Conservation (phyloP, 2,329 filamentous ascomycete genomes). For the Ophiostoma angusticollis region DNA sequence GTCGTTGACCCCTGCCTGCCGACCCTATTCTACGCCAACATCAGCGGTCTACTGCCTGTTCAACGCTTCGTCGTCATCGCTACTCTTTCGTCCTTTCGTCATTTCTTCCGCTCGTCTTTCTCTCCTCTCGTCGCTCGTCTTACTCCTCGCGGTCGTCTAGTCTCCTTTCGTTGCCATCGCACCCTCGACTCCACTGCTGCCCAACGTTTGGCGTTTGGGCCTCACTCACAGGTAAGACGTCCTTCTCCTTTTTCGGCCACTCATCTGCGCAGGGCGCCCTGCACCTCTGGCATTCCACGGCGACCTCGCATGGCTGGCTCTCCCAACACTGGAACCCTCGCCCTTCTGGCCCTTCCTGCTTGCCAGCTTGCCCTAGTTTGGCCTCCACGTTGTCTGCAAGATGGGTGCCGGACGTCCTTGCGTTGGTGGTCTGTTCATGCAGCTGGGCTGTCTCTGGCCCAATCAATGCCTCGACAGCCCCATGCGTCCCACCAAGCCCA, state of each 20-base stretch:
- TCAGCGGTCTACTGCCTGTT: too few species aligned
- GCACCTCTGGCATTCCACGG: conserved; percentile 3
- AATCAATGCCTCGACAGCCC: conserved; percentile 13
- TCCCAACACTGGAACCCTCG: too few species aligned
- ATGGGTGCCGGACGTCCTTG: conserved; percentile 5
- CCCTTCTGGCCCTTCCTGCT: background rate
- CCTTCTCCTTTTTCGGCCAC: background rate
- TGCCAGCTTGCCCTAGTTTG: background rate
- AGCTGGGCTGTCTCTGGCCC: conserved; percentile 8
- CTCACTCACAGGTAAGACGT: conserved; percentile 2
- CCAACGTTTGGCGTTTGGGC: conserved; percentile 8
- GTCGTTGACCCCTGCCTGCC: too few species aligned
- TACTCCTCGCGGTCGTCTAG: background rate
- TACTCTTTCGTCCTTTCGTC: background rate
- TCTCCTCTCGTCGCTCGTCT: background rate
- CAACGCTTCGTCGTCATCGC: too few species aligned
- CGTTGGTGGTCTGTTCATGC: conserved; percentile 12
- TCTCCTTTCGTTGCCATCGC: background rate
- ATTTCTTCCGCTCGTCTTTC: background rate
- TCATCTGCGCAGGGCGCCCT: background rate
- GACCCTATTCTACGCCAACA: too few species aligned
- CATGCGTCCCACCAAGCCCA: conserved; percentile 13
- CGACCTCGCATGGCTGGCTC: conserved; percentile 5
- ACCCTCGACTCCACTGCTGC: conserved; percentile 11
- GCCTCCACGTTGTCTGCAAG: background rate